phyloP scores from a whole-genome alignment of 2,329 filamentous ascomycete species.

The Nothophoma quercina region DNA sequence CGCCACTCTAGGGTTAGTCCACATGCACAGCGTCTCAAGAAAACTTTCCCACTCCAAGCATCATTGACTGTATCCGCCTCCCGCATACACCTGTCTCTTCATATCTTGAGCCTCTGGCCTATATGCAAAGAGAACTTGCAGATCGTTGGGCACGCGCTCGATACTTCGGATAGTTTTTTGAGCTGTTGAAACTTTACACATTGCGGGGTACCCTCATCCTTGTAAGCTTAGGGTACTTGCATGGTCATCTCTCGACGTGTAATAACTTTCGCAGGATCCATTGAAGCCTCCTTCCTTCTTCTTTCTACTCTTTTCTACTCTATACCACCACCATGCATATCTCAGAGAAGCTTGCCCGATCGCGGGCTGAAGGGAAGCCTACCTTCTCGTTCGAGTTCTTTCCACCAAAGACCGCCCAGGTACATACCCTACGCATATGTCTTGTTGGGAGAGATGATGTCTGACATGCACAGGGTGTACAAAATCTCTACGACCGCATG shows the following conservation, averaged over 20 bases:
- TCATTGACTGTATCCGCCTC: constrained; percentile 3
- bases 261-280: constrained; percentile 6
- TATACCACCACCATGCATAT: constrained; percentile 79
- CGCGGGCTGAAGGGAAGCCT: constrained; percentile 78
- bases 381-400: constrained; percentile 99
- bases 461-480: constrained; percentile 70
- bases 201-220: constrained; percentile 27
- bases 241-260: constrained; percentile 4
- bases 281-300: constrained; percentile 8
- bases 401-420: constrained; percentile 91
- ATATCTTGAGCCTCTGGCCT: constrained; percentile 32
- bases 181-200: constrained; percentile 17
- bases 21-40: constrained; percentile 12
- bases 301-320: constrained; percentile 4
- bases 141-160: constrained; percentile 58
- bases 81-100: constrained; percentile 3
- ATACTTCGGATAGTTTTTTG: constrained; percentile 53
- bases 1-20: constrained; percentile 5
- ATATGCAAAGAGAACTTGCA: constrained; percentile 63
- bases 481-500: constrained; percentile 99
- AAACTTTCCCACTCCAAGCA: constrained; percentile 27
- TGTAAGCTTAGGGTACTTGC: constrained; percentile 34
- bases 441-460: background rate
- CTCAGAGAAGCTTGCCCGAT: constrained; percentile 85
- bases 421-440: constrained; percentile 28